These are phyloP conservation scores for Colletotrichum filicis DNA, from an alignment of 2,329 filamentous ascomycete species.

Conservation along the genomic window DNA sequence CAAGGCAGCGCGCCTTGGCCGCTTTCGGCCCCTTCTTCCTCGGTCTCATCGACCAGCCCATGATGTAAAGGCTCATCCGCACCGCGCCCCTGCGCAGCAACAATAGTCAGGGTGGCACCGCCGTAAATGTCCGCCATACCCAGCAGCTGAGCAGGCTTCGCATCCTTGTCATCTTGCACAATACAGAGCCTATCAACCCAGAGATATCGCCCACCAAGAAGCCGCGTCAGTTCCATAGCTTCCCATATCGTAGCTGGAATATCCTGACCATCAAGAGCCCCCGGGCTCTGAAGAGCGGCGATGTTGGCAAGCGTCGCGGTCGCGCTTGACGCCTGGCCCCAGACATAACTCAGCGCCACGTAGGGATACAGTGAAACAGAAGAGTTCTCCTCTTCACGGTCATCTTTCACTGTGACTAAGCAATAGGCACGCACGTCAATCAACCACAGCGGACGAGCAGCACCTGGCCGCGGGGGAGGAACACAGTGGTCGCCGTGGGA, in stretches of 20 bases:
- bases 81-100: background rate
- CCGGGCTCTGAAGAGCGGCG: background rate
- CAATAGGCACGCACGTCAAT: background rate
- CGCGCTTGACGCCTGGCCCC: background rate
- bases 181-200: conserved; percentile 8
- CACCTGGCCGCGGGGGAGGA: background rate
- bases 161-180: background rate
- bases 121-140: background rate
- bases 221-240: background rate
- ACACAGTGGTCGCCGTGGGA: background rate
- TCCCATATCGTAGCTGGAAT: background rate
- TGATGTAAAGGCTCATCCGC: background rate
- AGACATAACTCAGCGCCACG: conserved; percentile 1
- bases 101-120: background rate
- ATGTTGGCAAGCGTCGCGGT: background rate
- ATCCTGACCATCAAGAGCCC: background rate
- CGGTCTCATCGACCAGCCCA: background rate
- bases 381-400: too few relatives aligned
- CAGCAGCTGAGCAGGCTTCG: background rate
- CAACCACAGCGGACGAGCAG: background rate
- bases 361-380: background rate
- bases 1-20: background rate
- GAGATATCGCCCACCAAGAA: background rate
- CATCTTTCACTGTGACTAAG: background rate
- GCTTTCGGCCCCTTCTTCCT: background rate